Percentiles rank a stretch among this genome's conserved stretches.
phyloP scores from a whole-genome alignment of 306 rosid species.

The Bauhinia variegata region DNA sequence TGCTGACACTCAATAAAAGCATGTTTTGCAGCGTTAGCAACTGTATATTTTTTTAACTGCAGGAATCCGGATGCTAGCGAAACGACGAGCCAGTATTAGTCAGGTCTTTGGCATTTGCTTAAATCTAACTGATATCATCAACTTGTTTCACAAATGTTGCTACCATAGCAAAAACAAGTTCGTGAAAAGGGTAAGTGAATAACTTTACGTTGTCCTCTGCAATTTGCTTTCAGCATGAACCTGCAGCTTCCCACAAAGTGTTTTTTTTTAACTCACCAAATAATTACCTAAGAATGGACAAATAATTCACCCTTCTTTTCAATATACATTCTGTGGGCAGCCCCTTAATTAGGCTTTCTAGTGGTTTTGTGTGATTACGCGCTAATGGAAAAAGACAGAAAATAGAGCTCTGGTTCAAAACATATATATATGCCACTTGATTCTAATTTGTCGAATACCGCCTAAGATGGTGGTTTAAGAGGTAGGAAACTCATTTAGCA shows the following conservation, averaged over 20 bases:
- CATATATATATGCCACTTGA: constrained; percentile 5
- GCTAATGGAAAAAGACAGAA: constrained; percentile 35
- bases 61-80: too few species aligned
- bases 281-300: constrained; percentile 11
- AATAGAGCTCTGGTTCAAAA: constrained; percentile 1
- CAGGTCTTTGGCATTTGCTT: constrained; percentile 21
- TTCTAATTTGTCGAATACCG: constrained; percentile 29
- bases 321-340: background rate
- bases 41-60: too few species aligned
- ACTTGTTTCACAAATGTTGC: constrained; percentile 42
- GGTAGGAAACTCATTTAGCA: constrained; percentile 40
- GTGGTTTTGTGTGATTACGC: constrained; percentile 23
- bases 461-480: constrained; percentile 33
- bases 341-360: background rate
- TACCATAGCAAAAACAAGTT: constrained; percentile 29
- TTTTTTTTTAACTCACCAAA: too few species aligned
- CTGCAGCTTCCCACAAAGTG: too few species aligned
- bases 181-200: constrained; percentile 32
- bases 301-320: background rate
- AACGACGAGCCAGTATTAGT: too few species aligned
- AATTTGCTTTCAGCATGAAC: constrained; percentile 10
- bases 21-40: too few species aligned
- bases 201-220: constrained; percentile 33
- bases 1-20: constrained; percentile 27
- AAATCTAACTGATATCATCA: constrained; percentile 39